These are phyloP conservation scores for Penicillium argentinense DNA, from an alignment of 495 filamentous ascomycete genomes.

Conservation along the genomic window DNA sequence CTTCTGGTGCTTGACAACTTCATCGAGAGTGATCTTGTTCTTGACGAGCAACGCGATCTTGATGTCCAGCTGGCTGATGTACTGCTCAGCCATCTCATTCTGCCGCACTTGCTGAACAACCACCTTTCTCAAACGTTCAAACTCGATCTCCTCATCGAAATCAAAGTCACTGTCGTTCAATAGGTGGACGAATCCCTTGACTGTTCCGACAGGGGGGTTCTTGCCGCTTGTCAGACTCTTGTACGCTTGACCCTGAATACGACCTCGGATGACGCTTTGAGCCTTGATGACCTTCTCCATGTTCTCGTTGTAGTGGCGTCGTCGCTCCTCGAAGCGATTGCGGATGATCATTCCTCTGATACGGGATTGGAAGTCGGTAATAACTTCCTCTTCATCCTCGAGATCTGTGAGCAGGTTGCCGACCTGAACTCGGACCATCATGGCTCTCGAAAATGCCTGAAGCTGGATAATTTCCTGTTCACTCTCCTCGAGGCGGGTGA, in stretches of 20 bases:
- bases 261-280: constrained; percentile 90
- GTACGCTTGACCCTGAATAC: constrained; percentile 95
- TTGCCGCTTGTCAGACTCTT: constrained; percentile 95
- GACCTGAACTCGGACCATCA: constrained; percentile 71
- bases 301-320: constrained; percentile 85
- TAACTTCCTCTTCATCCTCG: constrained; percentile 73
- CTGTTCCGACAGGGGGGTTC: constrained; percentile 92
- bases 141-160: constrained; percentile 98
- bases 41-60: constrained; percentile 98
- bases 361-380: constrained; percentile 73
- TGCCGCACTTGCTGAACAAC: constrained; percentile 97
- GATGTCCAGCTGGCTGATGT: constrained; percentile 96
- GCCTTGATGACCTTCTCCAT: constrained; percentile 99
- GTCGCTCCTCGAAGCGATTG: constrained; percentile 75
- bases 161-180: constrained; percentile 98
- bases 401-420: constrained; percentile 70
- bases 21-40: constrained; percentile 98
- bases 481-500: constrained; percentile 74
- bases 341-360: constrained; percentile 74
- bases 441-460: constrained; percentile 74
- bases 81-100: constrained; percentile 95
- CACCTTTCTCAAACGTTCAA: constrained; percentile 86
- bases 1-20: constrained; percentile 95
- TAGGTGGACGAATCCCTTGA: constrained; percentile 97
- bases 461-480: constrained; percentile 70